Evolutionary conservation across 2,329 filamentous ascomycete genomes (phyloP), one percentile per base, ranked within the genome.

Genomic region (Colletotrichum kahawae): DNA sequence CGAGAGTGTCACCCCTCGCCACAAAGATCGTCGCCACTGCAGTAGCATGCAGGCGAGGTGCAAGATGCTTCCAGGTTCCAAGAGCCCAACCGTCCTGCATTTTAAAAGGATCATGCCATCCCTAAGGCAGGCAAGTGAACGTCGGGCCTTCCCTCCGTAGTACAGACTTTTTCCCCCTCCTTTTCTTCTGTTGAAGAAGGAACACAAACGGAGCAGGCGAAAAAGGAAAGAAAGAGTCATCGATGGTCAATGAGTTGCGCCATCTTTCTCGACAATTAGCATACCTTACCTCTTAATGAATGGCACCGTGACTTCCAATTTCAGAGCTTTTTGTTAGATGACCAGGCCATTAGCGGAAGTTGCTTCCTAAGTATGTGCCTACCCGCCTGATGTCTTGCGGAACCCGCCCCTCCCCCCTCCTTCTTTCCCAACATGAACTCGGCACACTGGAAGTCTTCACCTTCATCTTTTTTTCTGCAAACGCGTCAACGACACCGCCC

Each of bases 131-230:
- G 18, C 21, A n/a, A 21, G 36, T 21, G 10, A 0, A 48, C 18
- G 43, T 5, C n/a, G 18, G 38, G 18, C 3, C 18, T 48, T 48
- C 1, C 3, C 5, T 10, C 9, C 5, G 5, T 3, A n/a, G 0
- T 12, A 4, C 38, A 48, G 18, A 24, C 24, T 24, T 24, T 24
- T 21, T 48, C 12, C n/a, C 10, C 5, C 4, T 48, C 18, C n/a
- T 48, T 12, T 12, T 48, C 16, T 38, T 48, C 9, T 7, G n/a
- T 48, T 48, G 38, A 18, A 10, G 38, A 43, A 13, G n/a, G 18
- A 8, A 24, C 24, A 24, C 24, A 24, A 4, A 6, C 13, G 13
- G 16, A 2, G 36, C 4, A 4, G 16, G 38, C 38, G 16, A 43
- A 16, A 43, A n/a, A 43, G 38, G 16, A 43, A 10, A 8, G 38